Base-by-base conservation (phyloP, 345 rosid species). In the Kandelia obovata region DNA sequence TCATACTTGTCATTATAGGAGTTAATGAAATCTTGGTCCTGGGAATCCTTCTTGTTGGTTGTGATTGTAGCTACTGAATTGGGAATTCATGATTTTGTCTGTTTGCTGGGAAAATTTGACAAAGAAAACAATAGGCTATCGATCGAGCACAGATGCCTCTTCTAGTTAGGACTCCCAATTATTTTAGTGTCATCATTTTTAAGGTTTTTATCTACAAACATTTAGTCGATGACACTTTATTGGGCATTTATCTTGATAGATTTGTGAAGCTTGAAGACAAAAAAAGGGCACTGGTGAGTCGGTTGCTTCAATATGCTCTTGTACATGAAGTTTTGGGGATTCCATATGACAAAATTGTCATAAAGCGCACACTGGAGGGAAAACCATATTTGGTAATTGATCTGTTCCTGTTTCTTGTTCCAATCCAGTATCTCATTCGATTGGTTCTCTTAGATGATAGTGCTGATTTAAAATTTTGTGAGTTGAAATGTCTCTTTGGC, bases 271-370 rank as follows among this genome's bases (percentile, higher is more conserved):
- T 39, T 66, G 94, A 82, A 27, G 94, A 89, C 52, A 85, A 83
- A 65, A 86, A 86, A 73, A 75, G 89, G 59, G 88, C 89, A 0
- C 79, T 89, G 53, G 85, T 85, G 26, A 88, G 94, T 78, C 62
- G 80, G 67, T 59, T 88, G 79, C 91, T 86, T 65, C 94, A 89
- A 43, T 83, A 85, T 70, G 71, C 83, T 43, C 78, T 89, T 53
- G 77, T 79, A 28, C 75, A 62, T 67, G 72, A 86, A 67, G 83
- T 85, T 11, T 25, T 83, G 62, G 83, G 81, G 49, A 73, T 82
- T 34, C 84, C 87, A 5, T 78, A 60, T 63, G 69, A 73, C 23
- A 76, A 78, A 31, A 82, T 83, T 70, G 62, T 66, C 65, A 86
- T 89, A 70, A 73, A 76, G 19, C 91, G 89, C 58, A 85, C 86